Base-by-base conservation (phyloP, 805 yeast species). In the Ogataea corticis region DNA sequence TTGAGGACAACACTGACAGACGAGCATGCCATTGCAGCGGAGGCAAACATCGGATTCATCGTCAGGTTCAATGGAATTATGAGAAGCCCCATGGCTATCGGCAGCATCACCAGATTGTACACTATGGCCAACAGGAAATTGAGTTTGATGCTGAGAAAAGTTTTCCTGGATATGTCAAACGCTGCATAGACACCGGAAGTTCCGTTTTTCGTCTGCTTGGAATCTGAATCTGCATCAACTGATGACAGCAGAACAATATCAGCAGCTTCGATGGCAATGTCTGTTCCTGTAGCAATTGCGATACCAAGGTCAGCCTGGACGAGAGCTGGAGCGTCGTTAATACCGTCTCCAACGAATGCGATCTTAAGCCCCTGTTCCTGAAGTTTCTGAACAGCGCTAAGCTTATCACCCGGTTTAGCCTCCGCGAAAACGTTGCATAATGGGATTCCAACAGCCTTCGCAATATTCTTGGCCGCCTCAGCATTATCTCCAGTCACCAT, bases 341-440 rank as follows among this genome's bases (percentile, higher is more conserved):
- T 87, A 48, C 99, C 99, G 67, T 94, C 99, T 31, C 99, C 99
- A 17, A 94, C 84, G 73, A 95, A 90, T 5, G 91, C 92, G 33
- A 94, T 84, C 14, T 72, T 69, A 10, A 67, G 56, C 2, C 70
- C 71, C 18, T 41, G 46, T 13, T 57, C 63, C 57, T 83, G 87
- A 44, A 88, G 68, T 39, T 74, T 71, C 33, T 68, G 67, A 17
- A 94, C 80, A 28, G 88, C 73, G 25, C 75, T 75, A 45, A 87
- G 82, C 66, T 94, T 94, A 43, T 84, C 85, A 13, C 75, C 69
- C 0, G 98, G 98, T 1, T 85, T 71, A 2, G 88, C 80, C 48
- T 83, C 88, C 38, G 92, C 82, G 71, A 80, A 86, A 3, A 87
- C 81, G 57, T 85, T 80, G 2, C 73, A 68, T 11, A 65, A 57